These are phyloP conservation scores for Colletotrichum agaves DNA, from an alignment of 2,329 filamentous ascomycete genomes.

Conservation along the genomic window DNA sequence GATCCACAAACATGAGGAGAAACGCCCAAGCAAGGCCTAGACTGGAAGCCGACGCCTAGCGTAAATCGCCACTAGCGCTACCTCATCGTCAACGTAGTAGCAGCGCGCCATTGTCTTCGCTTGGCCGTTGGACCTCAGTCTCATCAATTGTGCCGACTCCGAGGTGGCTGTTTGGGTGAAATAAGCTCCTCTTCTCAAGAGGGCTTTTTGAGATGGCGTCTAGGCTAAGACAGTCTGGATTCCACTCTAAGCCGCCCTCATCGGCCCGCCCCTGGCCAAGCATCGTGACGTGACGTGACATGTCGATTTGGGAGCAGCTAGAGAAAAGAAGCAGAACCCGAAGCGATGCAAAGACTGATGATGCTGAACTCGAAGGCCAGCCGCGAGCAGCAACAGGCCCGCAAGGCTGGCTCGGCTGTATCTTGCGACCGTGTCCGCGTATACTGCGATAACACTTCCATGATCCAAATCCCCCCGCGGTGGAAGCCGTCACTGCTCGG, in stretches of 20 bases:
- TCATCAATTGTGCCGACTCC: conserved; percentile 1
- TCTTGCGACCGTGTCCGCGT: not conserved
- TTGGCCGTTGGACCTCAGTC: conserved; percentile 18
- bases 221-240: not conserved
- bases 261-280: conserved; percentile 9
- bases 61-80: conserved; percentile 17
- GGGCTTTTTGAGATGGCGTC: not conserved
- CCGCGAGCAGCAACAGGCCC: not conserved
- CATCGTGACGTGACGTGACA: conserved; percentile 12
- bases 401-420: conserved; percentile 5
- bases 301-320: not conserved
- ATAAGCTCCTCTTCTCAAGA: conserved; percentile 12
- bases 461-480: not conserved
- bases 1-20: conserved; percentile 16
- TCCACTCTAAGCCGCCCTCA: not conserved
- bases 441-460: not conserved
- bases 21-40: conserved; percentile 6
- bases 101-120: conserved; percentile 4
- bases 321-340: not conserved
- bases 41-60: conserved; percentile 18
- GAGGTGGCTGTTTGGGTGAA: conserved; percentile 22
- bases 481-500: not conserved
- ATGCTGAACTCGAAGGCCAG: not conserved
- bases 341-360: not conserved
- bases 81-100: conserved; percentile 26